phyloP scores from a whole-genome alignment of 768 basidiomycete genomes.

The Hypsizygus marmoreus region DNA sequence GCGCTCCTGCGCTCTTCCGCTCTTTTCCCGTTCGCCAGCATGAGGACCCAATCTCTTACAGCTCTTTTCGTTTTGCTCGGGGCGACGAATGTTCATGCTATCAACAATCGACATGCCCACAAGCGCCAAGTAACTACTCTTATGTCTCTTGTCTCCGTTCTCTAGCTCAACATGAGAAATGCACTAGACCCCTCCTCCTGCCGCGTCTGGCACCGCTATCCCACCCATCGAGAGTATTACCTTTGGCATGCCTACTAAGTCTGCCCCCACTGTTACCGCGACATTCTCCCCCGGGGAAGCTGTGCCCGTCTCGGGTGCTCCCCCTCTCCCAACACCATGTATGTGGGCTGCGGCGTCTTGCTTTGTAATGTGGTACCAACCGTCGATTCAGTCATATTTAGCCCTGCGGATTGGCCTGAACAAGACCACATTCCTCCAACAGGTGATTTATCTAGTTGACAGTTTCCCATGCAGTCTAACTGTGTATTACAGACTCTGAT shows the following conservation, averaged over 20 bases:
- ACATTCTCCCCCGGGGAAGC: constrained; percentile 62
- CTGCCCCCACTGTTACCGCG: constrained; percentile 49
- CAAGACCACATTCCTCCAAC: constrained; percentile 64
- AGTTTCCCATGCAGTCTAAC: neutral
- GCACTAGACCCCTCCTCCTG: constrained; percentile 51
- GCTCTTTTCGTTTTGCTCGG: constrained; percentile 16
- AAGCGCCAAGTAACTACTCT: constrained; percentile 36
- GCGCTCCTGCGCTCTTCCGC: constrained; percentile 19
- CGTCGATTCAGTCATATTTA: constrained; percentile 27
- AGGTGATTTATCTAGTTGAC: constrained; percentile 37
- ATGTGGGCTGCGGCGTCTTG: constrained; percentile 25
- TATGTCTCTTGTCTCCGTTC: constrained; percentile 12
- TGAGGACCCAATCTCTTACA: constrained; percentile 16
- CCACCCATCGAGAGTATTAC: constrained; percentile 63
- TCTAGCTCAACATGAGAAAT: constrained; percentile 23
- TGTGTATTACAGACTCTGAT: constrained; percentile 40
- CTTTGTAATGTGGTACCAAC: neutral
- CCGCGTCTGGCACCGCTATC: constrained; percentile 48
- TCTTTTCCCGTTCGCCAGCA: constrained; percentile 17
- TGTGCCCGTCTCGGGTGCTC: constrained; percentile 66
- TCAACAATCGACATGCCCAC: constrained; percentile 26
- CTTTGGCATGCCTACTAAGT: constrained; percentile 60
- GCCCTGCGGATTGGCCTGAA: constrained; percentile 53
- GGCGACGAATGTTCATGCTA: constrained; percentile 26
- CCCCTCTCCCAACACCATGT: constrained; percentile 67